Conservation (phyloP, 1,284 basidiomycete genomes). For the Xerocomus minutiporus region DNA sequence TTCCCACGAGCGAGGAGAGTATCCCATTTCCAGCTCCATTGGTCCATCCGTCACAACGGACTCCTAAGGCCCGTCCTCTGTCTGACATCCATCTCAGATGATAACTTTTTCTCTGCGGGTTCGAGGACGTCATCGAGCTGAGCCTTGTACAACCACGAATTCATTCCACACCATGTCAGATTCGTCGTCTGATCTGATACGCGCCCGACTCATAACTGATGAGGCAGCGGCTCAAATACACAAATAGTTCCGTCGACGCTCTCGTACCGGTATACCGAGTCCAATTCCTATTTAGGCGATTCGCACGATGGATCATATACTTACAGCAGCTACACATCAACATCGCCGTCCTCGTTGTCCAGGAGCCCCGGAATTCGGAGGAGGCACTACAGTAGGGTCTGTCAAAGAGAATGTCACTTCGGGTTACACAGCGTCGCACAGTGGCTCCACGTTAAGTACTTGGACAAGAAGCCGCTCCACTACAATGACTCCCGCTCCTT, state of each 20-base stretch:
- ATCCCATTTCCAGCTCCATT: too few relatives aligned
- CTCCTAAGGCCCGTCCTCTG: constrained; percentile 35
- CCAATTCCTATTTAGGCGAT: too few relatives aligned
- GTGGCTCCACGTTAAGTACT: constrained; percentile 32
- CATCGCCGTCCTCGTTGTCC: too few relatives aligned
- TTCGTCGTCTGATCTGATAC: constrained; percentile 28
- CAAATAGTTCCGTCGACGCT: constrained; percentile 49
- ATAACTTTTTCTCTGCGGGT: constrained; percentile 22
- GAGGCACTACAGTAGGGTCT: constrained; percentile 38
- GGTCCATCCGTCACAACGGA: too few relatives aligned
- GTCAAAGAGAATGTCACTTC: constrained; percentile 53
- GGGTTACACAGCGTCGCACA: too few relatives aligned
- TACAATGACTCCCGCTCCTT: constrained; percentile 30
- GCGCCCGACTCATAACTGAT: constrained; percentile 31
- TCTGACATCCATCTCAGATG: constrained; percentile 46
- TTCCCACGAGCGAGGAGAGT: too few relatives aligned
- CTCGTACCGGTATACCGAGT: constrained; percentile 38
- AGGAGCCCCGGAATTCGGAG: too few relatives aligned
- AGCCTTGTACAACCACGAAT: constrained; percentile 33
- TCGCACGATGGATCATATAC: too few relatives aligned
- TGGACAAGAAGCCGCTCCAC: constrained; percentile 34
- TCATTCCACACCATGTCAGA: constrained; percentile 32
- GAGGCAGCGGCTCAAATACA: constrained; percentile 44
- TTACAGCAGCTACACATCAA: too few relatives aligned
- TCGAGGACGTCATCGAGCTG: constrained; percentile 32